phyloP scores from a whole-genome alignment of 2,329 filamentous ascomycete species.

The Phialophora macrospora region DNA sequence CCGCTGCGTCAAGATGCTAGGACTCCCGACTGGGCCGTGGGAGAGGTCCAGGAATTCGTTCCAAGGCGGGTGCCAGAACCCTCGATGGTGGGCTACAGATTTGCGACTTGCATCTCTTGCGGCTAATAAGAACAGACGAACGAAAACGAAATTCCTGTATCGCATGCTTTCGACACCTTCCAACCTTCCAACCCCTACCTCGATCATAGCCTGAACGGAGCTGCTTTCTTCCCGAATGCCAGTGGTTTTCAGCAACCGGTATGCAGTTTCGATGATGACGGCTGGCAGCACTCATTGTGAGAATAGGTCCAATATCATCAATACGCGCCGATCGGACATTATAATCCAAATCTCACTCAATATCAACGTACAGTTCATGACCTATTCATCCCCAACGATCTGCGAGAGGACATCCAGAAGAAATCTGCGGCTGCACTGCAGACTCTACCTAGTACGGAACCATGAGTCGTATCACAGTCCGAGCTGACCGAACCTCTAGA shows the following conservation, averaged over 20 bases:
- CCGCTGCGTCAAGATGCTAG: constrained; percentile 49
- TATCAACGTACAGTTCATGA: constrained; percentile 89
- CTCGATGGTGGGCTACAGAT: constrained; percentile 52
- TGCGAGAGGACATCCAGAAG: constrained; percentile 86
- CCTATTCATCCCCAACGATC: constrained; percentile 85
- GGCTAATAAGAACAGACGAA: constrained; percentile 23
- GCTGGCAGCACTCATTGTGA: constrained; percentile 15
- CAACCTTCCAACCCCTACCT: constrained; percentile 74
- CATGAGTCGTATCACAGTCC: neutral
- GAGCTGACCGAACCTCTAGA: constrained; percentile 47
- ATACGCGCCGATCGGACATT: constrained; percentile 85
- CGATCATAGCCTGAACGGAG: constrained; percentile 64
- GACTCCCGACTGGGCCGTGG: constrained; percentile 52
- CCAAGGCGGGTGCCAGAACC: constrained; percentile 59
- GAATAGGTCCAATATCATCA: constrained; percentile 84
- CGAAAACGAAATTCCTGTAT: constrained; percentile 32
- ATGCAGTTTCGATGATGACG: constrained; percentile 40
- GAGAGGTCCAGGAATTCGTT: constrained; percentile 56
- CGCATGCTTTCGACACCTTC: constrained; percentile 34
- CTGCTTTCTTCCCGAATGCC: constrained; percentile 68
- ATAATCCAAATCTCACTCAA: constrained; percentile 76
- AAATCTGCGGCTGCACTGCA: constrained; percentile 85
- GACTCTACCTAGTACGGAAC: constrained; percentile 74
- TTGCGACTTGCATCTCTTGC: neutral
- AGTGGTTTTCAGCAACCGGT: constrained; percentile 68